phyloP scores from a whole-genome alignment of 2,329 filamentous ascomycete genomes.

The Fusarium guadeloupense region DNA sequence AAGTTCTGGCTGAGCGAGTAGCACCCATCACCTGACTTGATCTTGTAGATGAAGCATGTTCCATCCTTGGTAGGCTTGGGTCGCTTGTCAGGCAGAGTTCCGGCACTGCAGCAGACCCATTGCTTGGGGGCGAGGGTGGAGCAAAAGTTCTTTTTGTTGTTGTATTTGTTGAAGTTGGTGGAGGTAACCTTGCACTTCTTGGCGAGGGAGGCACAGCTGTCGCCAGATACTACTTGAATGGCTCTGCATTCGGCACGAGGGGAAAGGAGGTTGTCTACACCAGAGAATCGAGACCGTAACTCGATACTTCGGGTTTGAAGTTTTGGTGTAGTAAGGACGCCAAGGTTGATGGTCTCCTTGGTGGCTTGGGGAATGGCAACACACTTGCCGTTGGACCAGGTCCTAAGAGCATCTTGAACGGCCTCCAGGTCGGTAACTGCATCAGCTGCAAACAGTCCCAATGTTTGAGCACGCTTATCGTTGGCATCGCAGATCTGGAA shows the following conservation, averaged over 20 bases:
- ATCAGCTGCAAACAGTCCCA: slow-evolving; percentile 35
- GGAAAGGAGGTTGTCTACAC: slow-evolving; percentile 19
- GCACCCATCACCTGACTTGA: slow-evolving; percentile 48
- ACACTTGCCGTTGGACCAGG: slow-evolving; percentile 38
- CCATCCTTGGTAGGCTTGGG: slow-evolving; percentile 50
- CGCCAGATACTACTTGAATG: slow-evolving; percentile 47
- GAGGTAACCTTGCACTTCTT: slow-evolving; percentile 51
- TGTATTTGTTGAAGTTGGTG: slow-evolving; percentile 52
- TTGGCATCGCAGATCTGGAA: slow-evolving; percentile 34
- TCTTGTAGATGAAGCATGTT: slow-evolving; percentile 47
- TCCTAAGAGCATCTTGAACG: slow-evolving; percentile 29
- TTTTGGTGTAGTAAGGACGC: slow-evolving; percentile 24
- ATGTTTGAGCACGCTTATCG: slow-evolving; percentile 29
- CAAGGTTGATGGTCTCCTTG: slow-evolving; percentile 19
- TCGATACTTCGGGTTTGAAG: slow-evolving; percentile 27
- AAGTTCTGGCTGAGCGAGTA: slow-evolving; percentile 43
- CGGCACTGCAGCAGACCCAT: slow-evolving; percentile 51
- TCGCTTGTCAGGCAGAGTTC: slow-evolving; percentile 45
- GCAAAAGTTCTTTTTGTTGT: slow-evolving; percentile 47
- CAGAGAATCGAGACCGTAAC: slow-evolving; percentile 28
- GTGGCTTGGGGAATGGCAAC: slow-evolving; percentile 7
- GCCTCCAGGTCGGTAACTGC: slow-evolving; percentile 18
- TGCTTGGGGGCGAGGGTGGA: slow-evolving; percentile 46
- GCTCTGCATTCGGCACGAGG: slow-evolving; percentile 37
- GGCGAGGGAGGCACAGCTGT: slow-evolving; percentile 51